Percentiles rank a stretch among this genome's conserved stretches.
These are phyloP conservation scores for Saccharomycopsis hybrid DNA, from an alignment of 1,139 yeast species.

Conservation along the genomic window DNA sequence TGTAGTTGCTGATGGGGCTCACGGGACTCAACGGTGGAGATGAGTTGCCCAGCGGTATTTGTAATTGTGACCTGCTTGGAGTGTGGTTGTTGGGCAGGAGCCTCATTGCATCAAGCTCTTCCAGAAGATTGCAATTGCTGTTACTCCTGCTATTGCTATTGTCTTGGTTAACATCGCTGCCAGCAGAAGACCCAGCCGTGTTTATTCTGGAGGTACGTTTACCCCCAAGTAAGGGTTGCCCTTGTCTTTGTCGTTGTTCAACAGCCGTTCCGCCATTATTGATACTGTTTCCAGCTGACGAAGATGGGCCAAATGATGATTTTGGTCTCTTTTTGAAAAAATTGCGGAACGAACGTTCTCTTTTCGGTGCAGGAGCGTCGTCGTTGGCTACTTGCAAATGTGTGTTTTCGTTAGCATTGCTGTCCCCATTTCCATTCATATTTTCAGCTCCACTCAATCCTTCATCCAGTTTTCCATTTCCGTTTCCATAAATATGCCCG, in stretches of 20 bases:
- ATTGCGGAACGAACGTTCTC: slow-evolving; percentile 15
- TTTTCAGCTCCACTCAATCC: too few species aligned
- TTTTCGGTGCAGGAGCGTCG: slow-evolving; percentile 9
- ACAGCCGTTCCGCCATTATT: too few species aligned
- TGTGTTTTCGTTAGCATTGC: too few species aligned
- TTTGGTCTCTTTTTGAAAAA: slow-evolving; percentile 8
- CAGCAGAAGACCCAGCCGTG: neutral
- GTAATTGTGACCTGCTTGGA: neutral
- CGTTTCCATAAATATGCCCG: too few species aligned
- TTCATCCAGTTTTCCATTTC: too few species aligned
- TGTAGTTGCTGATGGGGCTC: slow-evolving; percentile 7
- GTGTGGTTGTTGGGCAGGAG: too few species aligned
- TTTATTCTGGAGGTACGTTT: too few species aligned
- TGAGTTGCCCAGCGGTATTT: neutral
- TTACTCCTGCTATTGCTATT: neutral
- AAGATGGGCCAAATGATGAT: neutral
- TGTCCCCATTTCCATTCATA: too few species aligned
- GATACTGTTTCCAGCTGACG: too few species aligned
- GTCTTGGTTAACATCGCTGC: neutral
- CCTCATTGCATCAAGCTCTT: too few species aligned
- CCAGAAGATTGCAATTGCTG: neutral
- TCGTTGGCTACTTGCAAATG: too few species aligned
- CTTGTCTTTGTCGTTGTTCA: neutral
- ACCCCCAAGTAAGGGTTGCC: neutral
- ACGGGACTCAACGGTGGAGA: slow-evolving; percentile 16